Percentiles rank a stretch among this genome's conserved stretches.
Conservation (phyloP, 2,329 filamentous ascomycete species). For the Diplodia seriata region DNA sequence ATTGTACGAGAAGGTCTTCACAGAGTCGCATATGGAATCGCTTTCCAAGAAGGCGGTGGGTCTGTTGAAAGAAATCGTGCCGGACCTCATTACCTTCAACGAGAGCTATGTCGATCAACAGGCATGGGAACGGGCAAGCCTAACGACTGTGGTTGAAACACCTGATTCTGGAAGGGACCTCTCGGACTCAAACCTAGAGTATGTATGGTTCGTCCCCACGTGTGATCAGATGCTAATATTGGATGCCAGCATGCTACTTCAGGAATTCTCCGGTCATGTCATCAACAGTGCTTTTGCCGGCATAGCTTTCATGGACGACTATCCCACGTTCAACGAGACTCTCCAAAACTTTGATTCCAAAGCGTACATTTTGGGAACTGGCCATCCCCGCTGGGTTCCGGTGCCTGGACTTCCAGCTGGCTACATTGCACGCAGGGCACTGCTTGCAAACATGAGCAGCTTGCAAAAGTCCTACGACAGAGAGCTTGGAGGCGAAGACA, state of each 20-base stretch:
- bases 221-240: constrained; percentile 42
- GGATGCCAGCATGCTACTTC: constrained; percentile 53
- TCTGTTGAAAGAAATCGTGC: constrained; percentile 55
- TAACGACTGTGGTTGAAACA: constrained; percentile 52
- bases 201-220: constrained; percentile 33
- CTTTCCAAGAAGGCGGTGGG: constrained; percentile 48
- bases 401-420: constrained; percentile 59
- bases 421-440: constrained; percentile 47
- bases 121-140: constrained; percentile 65
- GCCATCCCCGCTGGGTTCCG: constrained; percentile 63
- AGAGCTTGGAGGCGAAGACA: constrained; percentile 40
- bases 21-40: constrained; percentile 55
- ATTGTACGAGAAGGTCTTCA: constrained; percentile 54
- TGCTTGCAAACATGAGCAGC: constrained; percentile 37
- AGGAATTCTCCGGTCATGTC: constrained; percentile 63
- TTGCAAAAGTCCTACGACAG: constrained; percentile 45
- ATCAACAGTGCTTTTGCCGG: constrained; percentile 62
- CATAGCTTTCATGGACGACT: constrained; percentile 58
- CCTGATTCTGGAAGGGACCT: constrained; percentile 49
- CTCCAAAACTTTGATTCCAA: constrained; percentile 62
- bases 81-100: constrained; percentile 66
- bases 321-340: constrained; percentile 61
- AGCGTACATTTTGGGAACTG: constrained; percentile 61
- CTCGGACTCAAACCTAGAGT: constrained; percentile 60
- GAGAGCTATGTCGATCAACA: constrained; percentile 67